Evolutionary conservation across 2,329 filamentous ascomycete genomes (phyloP), one percentile per base, ranked within the genome.

Genomic region (Exophiala oligosperma): DNA sequence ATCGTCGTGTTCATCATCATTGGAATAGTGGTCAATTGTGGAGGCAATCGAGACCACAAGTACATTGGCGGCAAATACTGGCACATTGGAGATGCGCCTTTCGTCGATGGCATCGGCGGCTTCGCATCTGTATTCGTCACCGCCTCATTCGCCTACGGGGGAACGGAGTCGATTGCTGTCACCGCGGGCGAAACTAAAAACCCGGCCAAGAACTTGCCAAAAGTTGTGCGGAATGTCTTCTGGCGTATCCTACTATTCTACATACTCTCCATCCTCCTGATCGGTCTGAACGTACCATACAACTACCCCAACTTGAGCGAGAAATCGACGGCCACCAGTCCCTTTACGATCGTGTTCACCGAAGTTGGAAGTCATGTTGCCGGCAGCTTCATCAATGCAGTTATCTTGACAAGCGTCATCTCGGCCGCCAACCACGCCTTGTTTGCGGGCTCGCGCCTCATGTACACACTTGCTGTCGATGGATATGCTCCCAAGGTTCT

Each of bases 1-100:
- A 74, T 96, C 49, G 83, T 96, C 3, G 92, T 91, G 5, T 87
- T 96, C 61, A 85, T 96, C 57, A 82, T 96, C 67, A 91, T 95
- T 73, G 88, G 44, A 12, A 52, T 63, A 14, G 46, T 55, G 28
- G 52, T 56, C 37, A 51, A 52, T 17, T 49, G 87, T 66, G 92
- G 91, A 40, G 92, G 91, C 47, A 89, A 86, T 7, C 84, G 85
- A 0, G 75, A 84, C 7, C 81, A 53, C 23, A 29, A 56, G 24
- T 56, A 54, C 38, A 90, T 96, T 56, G 92, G 92, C 56, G 89
- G 84, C 32, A 80, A 78, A 56, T 91, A 86, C 75, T 96, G 91
- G 91, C 75, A 81, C 56, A 74, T 82, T 1, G 81, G 80, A 0
- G 76, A 76, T 56, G 84, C 84, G 1, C 85, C 85, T 0, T 88